Percentiles rank a stretch among this genome's conserved stretches.
phyloP scores from a whole-genome alignment of 1,284 basidiomycete species.

The Ceratobasidium sp. region DNA sequence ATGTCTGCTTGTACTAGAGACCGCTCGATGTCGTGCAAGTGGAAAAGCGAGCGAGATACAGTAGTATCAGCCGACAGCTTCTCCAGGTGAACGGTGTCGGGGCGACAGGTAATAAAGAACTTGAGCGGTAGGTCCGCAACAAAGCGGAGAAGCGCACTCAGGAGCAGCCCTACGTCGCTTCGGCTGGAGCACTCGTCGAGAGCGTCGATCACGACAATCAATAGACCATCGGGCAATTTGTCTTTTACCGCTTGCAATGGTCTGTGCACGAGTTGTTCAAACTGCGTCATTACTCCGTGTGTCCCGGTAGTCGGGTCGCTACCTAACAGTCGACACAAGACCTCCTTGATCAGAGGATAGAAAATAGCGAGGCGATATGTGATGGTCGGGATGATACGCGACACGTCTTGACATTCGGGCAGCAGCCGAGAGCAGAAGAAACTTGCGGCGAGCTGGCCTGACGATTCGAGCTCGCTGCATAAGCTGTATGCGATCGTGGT shows the following conservation, averaged over 20 bases:
- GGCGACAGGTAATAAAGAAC: conserved; percentile 24
- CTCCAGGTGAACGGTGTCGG: not conserved
- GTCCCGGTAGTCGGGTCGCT: not conserved
- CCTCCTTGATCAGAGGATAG: not conserved
- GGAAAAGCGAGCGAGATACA: not conserved
- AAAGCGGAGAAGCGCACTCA: not conserved
- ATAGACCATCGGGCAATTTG: not conserved
- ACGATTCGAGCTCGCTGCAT: not conserved
- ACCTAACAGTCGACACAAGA: not conserved
- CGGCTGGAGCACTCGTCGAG: conserved; percentile 1
- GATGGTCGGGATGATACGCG: not conserved
- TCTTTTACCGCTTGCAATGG: not conserved
- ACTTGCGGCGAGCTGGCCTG: not conserved
- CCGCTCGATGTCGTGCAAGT: conserved; percentile 39
- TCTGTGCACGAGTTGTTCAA: not conserved
- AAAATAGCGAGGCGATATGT: not conserved
- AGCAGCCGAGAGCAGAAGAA: conserved; percentile 1
- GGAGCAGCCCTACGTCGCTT: not conserved
- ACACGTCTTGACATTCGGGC: not conserved
- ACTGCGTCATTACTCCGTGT: not conserved
- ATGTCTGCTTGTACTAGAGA: conserved; percentile 44
- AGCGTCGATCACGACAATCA: not conserved
- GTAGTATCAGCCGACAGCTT: not conserved
- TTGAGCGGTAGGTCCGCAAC: conserved; percentile 3
- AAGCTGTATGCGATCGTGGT: conserved; percentile 4